phyloP scores from a whole-genome alignment of 2,329 filamentous ascomycete species.

The Calonectria fujianensis region DNA sequence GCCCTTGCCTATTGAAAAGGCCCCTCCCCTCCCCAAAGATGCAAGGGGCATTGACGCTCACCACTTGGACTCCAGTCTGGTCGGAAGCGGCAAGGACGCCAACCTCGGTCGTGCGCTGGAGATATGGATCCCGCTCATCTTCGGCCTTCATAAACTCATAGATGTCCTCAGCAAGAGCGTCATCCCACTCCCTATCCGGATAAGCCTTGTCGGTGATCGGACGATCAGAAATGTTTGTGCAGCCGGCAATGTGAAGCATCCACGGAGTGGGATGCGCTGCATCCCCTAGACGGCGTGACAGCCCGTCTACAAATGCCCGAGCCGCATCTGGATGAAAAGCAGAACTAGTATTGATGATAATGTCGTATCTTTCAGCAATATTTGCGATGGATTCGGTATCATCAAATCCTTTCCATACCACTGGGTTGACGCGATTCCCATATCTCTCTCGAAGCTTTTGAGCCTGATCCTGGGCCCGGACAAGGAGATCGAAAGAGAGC shows the following conservation, averaged over 20 bases:
- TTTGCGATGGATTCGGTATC: conserved; percentile 27
- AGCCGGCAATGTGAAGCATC: conserved; percentile 32
- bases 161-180: conserved; percentile 17
- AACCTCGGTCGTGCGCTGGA: conserved; percentile 27
- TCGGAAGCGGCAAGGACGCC: conserved; percentile 18
- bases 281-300: conserved; percentile 21
- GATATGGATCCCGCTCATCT: conserved; percentile 26
- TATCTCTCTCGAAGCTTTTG: conserved; percentile 21
- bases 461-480: conserved; percentile 8
- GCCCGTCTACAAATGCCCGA: conserved; percentile 25
- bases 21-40: conserved; percentile 32
- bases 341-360: conserved; percentile 32
- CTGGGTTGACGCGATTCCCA: conserved; percentile 31
- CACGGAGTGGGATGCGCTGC: neutral
- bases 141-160: conserved; percentile 33
- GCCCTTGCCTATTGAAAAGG: conserved; percentile 29
- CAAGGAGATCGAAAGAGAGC: conserved; percentile 26
- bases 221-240: conserved; percentile 29
- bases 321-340: conserved; percentile 27
- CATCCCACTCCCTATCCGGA: conserved; percentile 27
- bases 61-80: conserved; percentile 30
- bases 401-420: conserved; percentile 27
- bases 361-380: conserved; percentile 30
- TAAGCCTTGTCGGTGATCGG: conserved; percentile 16
- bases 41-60: conserved; percentile 29